Percentiles rank a stretch among this genome's conserved stretches.
Evolutionary conservation across 768 basidiomycete genomes (phyloP).

Genomic region (Lactarius sanguifluus): DNA sequence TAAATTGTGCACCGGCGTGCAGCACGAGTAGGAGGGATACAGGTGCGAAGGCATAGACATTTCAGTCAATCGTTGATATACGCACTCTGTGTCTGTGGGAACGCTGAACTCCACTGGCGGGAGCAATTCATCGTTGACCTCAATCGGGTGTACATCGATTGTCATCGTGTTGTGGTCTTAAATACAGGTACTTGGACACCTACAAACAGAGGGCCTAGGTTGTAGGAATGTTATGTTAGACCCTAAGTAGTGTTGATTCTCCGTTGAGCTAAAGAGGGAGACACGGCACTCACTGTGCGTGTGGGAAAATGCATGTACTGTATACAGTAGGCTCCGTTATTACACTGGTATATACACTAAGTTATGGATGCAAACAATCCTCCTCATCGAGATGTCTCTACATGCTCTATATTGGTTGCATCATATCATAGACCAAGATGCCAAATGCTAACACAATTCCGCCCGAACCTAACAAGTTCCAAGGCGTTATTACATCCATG

Average conservation of each 20-base stretch:
- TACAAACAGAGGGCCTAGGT: too few species aligned
- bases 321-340: neutral
- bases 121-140: too few species aligned
- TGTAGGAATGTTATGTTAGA: too few species aligned
- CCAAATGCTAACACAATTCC: conserved; percentile 83
- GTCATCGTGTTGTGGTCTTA: neutral
- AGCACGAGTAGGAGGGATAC: conserved; percentile 8
- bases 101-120: neutral
- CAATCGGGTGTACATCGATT: neutral
- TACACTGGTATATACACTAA: conserved; percentile 1
- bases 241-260: too few species aligned
- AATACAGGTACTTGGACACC: too few species aligned
- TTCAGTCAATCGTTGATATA: neutral
- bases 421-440: conserved; percentile 73
- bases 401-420: conserved; percentile 35
- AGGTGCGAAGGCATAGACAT: neutral
- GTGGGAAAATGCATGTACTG: too few species aligned
- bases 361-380: neutral
- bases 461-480: conserved; percentile 74
- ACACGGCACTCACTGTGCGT: too few species aligned
- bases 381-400: neutral
- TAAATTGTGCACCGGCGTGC: neutral
- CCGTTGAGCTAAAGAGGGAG: neutral
- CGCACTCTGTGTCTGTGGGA: neutral
- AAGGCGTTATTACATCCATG: conserved; percentile 58